A percentile compares a stretch with the other conserved stretches of the same genome.
Evolutionary conservation across 345 rosid species (phyloP).

Genomic region (Citrus cavaleriei): DNA sequence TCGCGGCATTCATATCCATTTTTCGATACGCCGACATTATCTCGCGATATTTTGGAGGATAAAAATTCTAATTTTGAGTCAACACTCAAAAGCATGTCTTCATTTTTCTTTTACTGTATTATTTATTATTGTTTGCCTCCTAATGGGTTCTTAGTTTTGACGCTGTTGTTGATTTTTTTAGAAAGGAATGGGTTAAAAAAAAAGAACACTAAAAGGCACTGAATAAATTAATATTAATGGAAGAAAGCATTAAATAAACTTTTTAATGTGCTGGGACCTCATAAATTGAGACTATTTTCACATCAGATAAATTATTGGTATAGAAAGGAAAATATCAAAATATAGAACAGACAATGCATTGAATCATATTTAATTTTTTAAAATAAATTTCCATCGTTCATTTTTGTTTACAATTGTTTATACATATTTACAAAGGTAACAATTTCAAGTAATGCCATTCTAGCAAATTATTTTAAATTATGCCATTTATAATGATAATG

Average conservation of each 20-base stretch:
- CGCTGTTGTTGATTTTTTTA: neutral
- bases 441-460: neutral
- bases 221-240: neutral
- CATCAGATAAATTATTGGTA: too few relatives aligned
- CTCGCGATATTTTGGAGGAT: conserved; percentile 28
- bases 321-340: neutral
- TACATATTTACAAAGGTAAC: neutral
- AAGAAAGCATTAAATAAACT: neutral
- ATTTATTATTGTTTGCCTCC: too few relatives aligned
- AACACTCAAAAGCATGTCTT: neutral
- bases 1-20: neutral
- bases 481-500: neutral
- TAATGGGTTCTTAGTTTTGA: neutral
- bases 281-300: neutral
- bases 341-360: neutral
- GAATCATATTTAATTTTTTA: neutral
- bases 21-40: conserved; percentile 49
- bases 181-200: neutral
- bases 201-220: too few relatives aligned
- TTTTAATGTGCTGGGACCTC: neutral
- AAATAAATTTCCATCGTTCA: too few relatives aligned
- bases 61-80: neutral
- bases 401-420: too few relatives aligned
- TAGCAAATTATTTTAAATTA: neutral
- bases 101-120: neutral